Base-by-base conservation (phyloP, 805 yeast species). In the Kodamaea neixiangensis region DNA sequence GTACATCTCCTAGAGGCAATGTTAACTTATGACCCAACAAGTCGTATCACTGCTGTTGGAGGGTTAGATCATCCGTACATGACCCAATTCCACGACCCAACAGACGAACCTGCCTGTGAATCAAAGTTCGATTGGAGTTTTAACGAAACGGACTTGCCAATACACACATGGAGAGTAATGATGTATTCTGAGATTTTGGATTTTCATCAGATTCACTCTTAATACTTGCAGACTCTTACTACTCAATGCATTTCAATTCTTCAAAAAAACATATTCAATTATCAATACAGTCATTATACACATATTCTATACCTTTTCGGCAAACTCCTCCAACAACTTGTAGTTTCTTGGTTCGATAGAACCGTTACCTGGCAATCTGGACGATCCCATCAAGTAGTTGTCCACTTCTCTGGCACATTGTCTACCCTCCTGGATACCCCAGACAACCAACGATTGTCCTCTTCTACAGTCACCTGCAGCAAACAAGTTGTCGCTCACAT, bases 401-500 rank as follows among this genome's bases (percentile, higher is more conserved):
- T 93, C 99, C 56, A 93, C 96, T 61, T 89, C 91, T 59, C 97
- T 81, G 34, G 99, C 99, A 82, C 97, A 91, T 73, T 93, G 97
- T 77, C 98, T 86, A 59, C 99, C 99, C 75, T 93, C 99, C 75
- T 94, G 98, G 61, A 93, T 93, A 75, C 98, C 99, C 98, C 98
- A 94, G 50, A 93, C 99, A 68, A 93, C 93, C 69, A 93, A 81
- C 2, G 97, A 89, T 77, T 93, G 99, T 22, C 99, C 99, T 75
- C 98, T 86, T 79, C 99, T 87, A 76, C 98, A 94, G 72, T 93
- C 99, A 73, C 99, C 99, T 46, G 98, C 97, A 45, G 97, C 89
- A 65, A 92, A 93, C 54, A 91, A 64, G 60, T 90, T 91, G 53
- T 78, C 87, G 31, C 72, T 69, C 51, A 89, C 91, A 54, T 80